Conservation (phyloP, 2,329 filamentous ascomycete genomes). For the Gyromitra esculenta region DNA sequence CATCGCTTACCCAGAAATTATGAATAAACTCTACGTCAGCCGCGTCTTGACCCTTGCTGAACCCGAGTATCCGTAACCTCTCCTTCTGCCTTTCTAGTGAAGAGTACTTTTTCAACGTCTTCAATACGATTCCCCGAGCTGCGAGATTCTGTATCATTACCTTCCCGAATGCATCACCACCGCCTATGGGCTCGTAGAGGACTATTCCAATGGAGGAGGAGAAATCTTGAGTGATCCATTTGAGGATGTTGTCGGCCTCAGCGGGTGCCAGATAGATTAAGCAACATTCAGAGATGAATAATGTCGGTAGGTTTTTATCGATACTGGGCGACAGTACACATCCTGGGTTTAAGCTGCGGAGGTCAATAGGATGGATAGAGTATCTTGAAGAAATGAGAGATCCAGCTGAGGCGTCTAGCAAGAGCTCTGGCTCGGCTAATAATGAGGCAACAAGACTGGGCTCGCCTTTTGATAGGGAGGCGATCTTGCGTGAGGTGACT, state of each 20-base stretch:
- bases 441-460: conserved; percentile 28
- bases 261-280: conserved; percentile 81
- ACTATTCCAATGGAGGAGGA: conserved; percentile 70
- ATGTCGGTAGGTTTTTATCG: conserved; percentile 69
- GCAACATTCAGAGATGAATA: conserved; percentile 94
- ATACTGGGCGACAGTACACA: conserved; percentile 50
- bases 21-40: conserved; percentile 76
- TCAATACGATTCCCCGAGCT: conserved; percentile 81
- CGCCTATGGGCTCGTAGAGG: conserved; percentile 88
- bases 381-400: conserved; percentile 54
- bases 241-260: conserved; percentile 72
- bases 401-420: conserved; percentile 46
- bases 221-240: conserved; percentile 68
- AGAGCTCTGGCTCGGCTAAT: conserved; percentile 35
- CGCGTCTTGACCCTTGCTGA: conserved; percentile 67
- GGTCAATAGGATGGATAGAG: conserved; percentile 57
- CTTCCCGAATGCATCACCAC: conserved; percentile 84
- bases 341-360: conserved; percentile 55
- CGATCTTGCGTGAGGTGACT: conserved; percentile 56
- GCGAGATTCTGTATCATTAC: conserved; percentile 94
- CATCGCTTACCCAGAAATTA: conserved; percentile 74
- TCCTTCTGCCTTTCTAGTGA: conserved; percentile 73
- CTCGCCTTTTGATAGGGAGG: conserved; percentile 43
- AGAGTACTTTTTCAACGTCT: conserved; percentile 79
- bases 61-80: conserved; percentile 74